Conservation (phyloP, 2,329 filamentous ascomycete genomes). For the Fusarium clavum region DNA sequence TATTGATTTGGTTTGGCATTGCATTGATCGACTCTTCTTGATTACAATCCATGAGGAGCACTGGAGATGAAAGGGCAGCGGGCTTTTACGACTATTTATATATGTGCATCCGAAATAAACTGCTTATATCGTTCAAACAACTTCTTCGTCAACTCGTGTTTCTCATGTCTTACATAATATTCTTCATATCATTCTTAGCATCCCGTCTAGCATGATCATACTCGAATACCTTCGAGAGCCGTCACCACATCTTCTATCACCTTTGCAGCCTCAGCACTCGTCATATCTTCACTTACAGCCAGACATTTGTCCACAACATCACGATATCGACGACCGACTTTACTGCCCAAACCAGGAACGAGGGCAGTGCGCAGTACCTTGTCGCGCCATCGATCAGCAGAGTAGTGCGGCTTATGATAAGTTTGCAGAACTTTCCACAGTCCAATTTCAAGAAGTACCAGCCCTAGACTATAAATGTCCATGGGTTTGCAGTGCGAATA, state of each 20-base stretch:
- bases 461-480: conserved; percentile 65
- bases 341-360: conserved; percentile 56
- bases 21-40: conserved; percentile 31
- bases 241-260: conserved; percentile 58
- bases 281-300: conserved; percentile 52
- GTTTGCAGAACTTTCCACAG: conserved; percentile 59
- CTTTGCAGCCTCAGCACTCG: conserved; percentile 52
- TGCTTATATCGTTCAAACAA: conserved; percentile 21
- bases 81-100: conserved; percentile 38
- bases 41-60: conserved; percentile 21
- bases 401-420: conserved; percentile 57
- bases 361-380: conserved; percentile 55
- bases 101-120: conserved; percentile 43
- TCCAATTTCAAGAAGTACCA: conserved; percentile 63
- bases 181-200: not conserved
- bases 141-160: not conserved
- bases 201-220: conserved; percentile 32
- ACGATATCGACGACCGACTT: conserved; percentile 55
- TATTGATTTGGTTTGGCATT: conserved; percentile 39
- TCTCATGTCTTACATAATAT: not conserved
- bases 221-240: conserved; percentile 53
- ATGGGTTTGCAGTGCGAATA: conserved; percentile 60
- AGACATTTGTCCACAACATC: conserved; percentile 58
- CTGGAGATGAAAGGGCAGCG: conserved; percentile 31
- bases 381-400: conserved; percentile 56